Conservation (phyloP, 2,329 filamentous ascomycete genomes). For the Anisogramma anomala region DNA sequence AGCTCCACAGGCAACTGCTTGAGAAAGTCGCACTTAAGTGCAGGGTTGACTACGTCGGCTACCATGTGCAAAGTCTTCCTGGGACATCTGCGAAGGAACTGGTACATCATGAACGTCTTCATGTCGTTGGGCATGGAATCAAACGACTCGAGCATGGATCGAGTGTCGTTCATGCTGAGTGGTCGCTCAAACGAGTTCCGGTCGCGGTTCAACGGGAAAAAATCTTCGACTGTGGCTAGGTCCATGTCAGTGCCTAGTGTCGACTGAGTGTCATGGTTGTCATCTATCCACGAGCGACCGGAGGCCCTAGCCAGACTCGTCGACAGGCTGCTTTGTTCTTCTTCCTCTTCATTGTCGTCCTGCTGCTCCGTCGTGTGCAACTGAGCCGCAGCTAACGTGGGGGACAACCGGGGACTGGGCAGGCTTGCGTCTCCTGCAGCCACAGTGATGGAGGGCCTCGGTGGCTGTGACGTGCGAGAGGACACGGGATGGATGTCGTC, state of each 20-base stretch:
- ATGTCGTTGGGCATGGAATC: constrained; percentile 83
- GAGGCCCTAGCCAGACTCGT: constrained; percentile 24
- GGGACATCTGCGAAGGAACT: constrained; percentile 77
- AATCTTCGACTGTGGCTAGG: constrained; percentile 18
- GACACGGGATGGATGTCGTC: constrained; percentile 39
- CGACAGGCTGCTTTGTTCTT: constrained; percentile 25
- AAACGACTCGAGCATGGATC: constrained; percentile 76
- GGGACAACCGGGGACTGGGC: constrained; percentile 88
- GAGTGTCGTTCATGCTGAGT: constrained; percentile 60
- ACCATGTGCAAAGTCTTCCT: constrained; percentile 83
- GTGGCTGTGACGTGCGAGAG: constrained; percentile 33
- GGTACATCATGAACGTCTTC: constrained; percentile 95
- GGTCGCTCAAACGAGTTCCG: constrained; percentile 22
- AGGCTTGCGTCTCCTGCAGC: constrained; percentile 80
- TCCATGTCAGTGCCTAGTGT: constrained; percentile 27
- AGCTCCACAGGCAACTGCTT: constrained; percentile 74
- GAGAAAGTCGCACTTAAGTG: constrained; percentile 88
- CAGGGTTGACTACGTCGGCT: constrained; percentile 82
- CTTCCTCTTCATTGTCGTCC: constrained; percentile 33
- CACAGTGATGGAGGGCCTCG: constrained; percentile 53
- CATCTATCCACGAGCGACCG: constrained; percentile 24
- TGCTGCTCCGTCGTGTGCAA: constrained; percentile 30
- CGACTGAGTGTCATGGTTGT: constrained; percentile 27
- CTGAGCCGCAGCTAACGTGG: constrained; percentile 66
- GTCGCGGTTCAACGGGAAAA: constrained; percentile 20